Evolutionary conservation across 1,139 yeast species (phyloP), one percentile per base, ranked within the genome.

Genomic region (Zygoascus meyerae): DNA sequence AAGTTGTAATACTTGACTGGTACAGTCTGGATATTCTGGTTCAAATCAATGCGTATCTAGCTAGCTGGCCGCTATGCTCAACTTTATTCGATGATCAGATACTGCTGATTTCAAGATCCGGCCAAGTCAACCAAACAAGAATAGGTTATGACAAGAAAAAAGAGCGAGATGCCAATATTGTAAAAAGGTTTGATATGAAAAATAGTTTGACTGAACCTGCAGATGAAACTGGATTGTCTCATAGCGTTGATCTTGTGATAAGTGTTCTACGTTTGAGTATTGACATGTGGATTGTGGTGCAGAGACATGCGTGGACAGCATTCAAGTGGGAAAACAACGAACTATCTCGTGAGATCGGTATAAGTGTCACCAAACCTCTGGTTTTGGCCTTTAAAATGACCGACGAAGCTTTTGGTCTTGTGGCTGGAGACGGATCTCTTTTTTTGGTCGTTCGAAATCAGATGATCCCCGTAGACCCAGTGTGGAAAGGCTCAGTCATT

Each of bases 21-120:
- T 29, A 18, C n/a, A 43, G 50, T 3, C 43, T 56, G 15, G 39
- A 43, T 9, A 39, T 51, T 15, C 46, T 40, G n/a, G 46, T 48
- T 7, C 40, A 49, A 2, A 50, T 57, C 53, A 41, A 40, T 21
- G 40, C 49, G 2, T 28, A 10, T 7, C 42, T 56, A 33, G 50
- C 52, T 1, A 57, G 53, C 45, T 56, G 60, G 60, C 59, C 59
- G 2, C 44, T 54, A 16, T 54, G 58, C 2, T 51, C 48, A 11
- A 51, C 58, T 7, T 40, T 56, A 14, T 51, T 54, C 31, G 56
- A 52, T 31, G 53, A 53, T 30, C 49, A 49, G 35, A 42, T 55
- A 5, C 40, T 56, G 18, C 44, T 55, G 1, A 48, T 54, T 12
- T 50, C 48, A 34, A 46, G 47, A 34, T 45, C 49, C 11, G 60